Percentiles rank a stretch among this genome's conserved stretches.
These are phyloP conservation scores for Baeospora myosura DNA, from an alignment of 1,284 basidiomycete species.

Conservation along the genomic window DNA sequence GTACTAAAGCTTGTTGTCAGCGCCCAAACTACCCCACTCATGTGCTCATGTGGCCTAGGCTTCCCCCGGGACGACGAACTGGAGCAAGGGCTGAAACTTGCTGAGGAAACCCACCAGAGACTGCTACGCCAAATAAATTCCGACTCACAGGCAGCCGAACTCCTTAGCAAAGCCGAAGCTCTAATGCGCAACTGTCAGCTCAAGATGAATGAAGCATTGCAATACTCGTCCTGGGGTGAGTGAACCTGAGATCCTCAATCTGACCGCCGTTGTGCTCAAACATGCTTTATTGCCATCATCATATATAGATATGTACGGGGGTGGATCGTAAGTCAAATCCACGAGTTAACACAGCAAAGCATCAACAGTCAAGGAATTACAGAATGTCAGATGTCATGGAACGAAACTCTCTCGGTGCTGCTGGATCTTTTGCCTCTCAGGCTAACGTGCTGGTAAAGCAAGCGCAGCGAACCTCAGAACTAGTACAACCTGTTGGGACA, in stretches of 20 bases:
- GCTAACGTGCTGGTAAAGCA: conserved; percentile 28
- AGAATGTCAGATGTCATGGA: conserved; percentile 34
- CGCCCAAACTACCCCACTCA: background rate
- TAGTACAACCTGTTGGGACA: conserved; percentile 29
- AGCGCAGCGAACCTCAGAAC: conserved; percentile 26
- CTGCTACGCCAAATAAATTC: conserved; percentile 27
- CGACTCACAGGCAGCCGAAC: conserved; percentile 30
- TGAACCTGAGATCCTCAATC: background rate
- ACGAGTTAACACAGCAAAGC: background rate
- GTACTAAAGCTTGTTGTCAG: conserved; percentile 12
- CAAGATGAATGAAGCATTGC: conserved; percentile 28
- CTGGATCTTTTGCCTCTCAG: conserved; percentile 27
- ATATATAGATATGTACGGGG: conserved; percentile 29
- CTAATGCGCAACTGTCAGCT: conserved; percentile 23
- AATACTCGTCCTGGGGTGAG: conserved; percentile 31
- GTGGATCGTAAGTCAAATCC: conserved; percentile 24
- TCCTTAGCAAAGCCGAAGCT: conserved; percentile 27
- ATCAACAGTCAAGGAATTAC: conserved; percentile 3
- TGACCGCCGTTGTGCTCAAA: background rate
- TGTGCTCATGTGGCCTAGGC: conserved; percentile 3
- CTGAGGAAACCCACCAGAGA: conserved; percentile 24
- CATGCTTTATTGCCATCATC: background rate
- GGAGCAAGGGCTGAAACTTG: conserved; percentile 8
- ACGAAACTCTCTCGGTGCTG: conserved; percentile 27
- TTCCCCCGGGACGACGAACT: conserved; percentile 14